These are phyloP conservation scores for Chalaropsis ovoidea DNA, from an alignment of 2,329 filamentous ascomycete species.

Conservation along the genomic window DNA sequence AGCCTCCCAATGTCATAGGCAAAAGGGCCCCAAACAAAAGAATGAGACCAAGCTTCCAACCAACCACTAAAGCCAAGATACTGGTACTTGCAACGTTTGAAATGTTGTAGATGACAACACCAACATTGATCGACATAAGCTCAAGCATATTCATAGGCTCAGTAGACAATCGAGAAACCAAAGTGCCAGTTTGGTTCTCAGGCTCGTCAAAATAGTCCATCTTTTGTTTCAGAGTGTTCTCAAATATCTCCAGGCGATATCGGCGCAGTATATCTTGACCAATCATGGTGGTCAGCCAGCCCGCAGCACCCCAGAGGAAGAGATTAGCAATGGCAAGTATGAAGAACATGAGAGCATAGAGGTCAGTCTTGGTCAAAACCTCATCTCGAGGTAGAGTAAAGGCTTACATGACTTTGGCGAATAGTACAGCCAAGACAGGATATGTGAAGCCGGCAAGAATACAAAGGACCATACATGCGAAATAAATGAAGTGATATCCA, in stretches of 20 bases:
- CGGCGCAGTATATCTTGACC: constrained; percentile 33
- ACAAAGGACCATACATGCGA: constrained; percentile 5
- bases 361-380: constrained; percentile 37
- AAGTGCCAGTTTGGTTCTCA: constrained; percentile 34
- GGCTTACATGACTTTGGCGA: constrained; percentile 35
- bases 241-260: constrained; percentile 38
- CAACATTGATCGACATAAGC: constrained; percentile 41
- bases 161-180: constrained; percentile 34
- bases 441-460: constrained; percentile 31
- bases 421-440: constrained; percentile 38
- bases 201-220: constrained; percentile 40
- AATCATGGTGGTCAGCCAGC: constrained; percentile 34
- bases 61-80: constrained; percentile 38
- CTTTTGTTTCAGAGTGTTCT: constrained; percentile 45
- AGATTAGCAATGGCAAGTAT: constrained; percentile 41
- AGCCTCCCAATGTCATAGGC: constrained; percentile 38
- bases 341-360: constrained; percentile 49
- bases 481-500: neutral
- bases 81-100: constrained; percentile 39
- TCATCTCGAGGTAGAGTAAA: constrained; percentile 30
- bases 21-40: constrained; percentile 40
- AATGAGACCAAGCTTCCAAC: constrained; percentile 44
- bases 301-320: constrained; percentile 36
- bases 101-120: constrained; percentile 39
- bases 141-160: constrained; percentile 42